Conservation (phyloP, 371 early-diverging fungal genomes). For the Dichotomocladium elegans region DNA sequence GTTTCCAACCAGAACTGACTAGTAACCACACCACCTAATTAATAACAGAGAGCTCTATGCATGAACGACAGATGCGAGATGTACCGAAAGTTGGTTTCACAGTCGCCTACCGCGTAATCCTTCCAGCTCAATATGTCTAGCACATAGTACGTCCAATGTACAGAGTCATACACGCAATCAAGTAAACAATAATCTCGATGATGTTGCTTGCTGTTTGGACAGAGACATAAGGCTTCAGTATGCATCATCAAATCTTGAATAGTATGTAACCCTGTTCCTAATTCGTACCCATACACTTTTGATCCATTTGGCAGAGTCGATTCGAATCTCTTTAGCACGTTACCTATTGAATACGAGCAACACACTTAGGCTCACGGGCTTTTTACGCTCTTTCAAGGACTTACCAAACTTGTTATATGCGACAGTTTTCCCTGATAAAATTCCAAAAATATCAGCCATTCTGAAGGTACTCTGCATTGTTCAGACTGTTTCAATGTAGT, state of each 20-base stretch:
- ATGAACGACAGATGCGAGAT: too few species aligned
- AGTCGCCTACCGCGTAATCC: slow-evolving; percentile 58
- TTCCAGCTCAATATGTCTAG: slow-evolving; percentile 66
- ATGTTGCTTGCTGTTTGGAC: background rate
- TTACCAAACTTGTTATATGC: slow-evolving; percentile 34
- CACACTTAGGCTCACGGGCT: background rate
- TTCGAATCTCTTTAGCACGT: slow-evolving; percentile 43
- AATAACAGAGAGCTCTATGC: background rate
- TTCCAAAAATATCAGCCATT: background rate
- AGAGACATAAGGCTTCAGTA: too few species aligned
- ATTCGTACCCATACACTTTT: slow-evolving; percentile 5
- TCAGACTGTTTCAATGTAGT: too few species aligned
- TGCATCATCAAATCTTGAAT: too few species aligned
- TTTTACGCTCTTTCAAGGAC: background rate
- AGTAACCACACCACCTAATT: background rate
- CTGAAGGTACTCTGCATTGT: slow-evolving; percentile 5
- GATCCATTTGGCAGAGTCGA: slow-evolving; percentile 60
- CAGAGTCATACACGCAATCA: slow-evolving; percentile 59
- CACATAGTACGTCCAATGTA: slow-evolving; percentile 55
- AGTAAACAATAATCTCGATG: slow-evolving; percentile 50
- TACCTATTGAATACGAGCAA: slow-evolving; percentile 15
- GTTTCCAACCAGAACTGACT: slow-evolving; percentile 61
- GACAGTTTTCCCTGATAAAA: slow-evolving; percentile 25
- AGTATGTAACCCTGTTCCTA: background rate
- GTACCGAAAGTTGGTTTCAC: slow-evolving; percentile 59